phyloP scores from a whole-genome alignment of 2,329 filamentous ascomycete genomes.

The Hortaea sp. region DNA sequence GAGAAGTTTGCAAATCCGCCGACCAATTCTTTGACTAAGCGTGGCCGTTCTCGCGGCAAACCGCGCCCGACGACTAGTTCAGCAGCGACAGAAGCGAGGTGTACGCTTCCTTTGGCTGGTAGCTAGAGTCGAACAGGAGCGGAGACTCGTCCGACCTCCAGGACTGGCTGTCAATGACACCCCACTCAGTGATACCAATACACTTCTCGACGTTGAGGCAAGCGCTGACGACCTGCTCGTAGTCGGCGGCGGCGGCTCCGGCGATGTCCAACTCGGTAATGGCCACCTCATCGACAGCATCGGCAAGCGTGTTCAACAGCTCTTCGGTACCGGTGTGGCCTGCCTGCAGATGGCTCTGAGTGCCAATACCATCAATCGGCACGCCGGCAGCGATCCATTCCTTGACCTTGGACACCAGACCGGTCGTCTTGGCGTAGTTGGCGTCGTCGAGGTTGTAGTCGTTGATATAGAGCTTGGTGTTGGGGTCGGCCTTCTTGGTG shows the following conservation, averaged over 20 bases:
- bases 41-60: no score
- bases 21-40: no score
- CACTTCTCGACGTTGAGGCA: constrained; percentile 51
- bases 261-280: constrained; percentile 61
- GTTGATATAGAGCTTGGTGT: constrained; percentile 65
- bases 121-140: constrained; percentile 33
- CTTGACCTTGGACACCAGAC: constrained; percentile 46
- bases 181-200: constrained; percentile 46
- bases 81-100: constrained; percentile 15
- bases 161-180: constrained; percentile 33
- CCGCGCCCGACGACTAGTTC: not conserved
- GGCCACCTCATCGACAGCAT: constrained; percentile 47
- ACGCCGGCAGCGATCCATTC: constrained; percentile 53
- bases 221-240: constrained; percentile 43
- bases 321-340: constrained; percentile 35
- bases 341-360: constrained; percentile 44
- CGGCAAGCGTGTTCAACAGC: constrained; percentile 42
- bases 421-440: constrained; percentile 47
- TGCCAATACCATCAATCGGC: constrained; percentile 56
- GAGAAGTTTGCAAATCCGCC: no score
- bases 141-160: constrained; percentile 32
- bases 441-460: constrained; percentile 55
- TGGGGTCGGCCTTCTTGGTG: constrained; percentile 55
- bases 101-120: constrained; percentile 34
- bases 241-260: constrained; percentile 46